A percentile compares a stretch with the other conserved stretches of the same genome.
Conservation (phyloP, 2,329 filamentous ascomycete species). For the Byssoonygena ceratinophila region DNA sequence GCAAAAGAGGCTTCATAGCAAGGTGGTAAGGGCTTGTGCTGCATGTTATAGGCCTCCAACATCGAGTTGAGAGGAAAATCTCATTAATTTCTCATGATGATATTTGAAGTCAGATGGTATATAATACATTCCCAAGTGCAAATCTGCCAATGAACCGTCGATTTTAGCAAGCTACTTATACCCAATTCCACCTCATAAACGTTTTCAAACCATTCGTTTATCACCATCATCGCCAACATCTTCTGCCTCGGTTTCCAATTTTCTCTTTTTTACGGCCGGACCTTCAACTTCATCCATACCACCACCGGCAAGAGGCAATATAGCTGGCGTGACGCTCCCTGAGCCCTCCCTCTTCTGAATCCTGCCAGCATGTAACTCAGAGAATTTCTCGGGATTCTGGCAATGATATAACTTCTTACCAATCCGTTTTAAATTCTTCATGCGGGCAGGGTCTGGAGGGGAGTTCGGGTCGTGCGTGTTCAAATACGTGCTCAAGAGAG, state of each 20-base stretch:
- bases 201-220: neutral
- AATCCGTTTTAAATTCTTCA: slow-evolving; percentile 37
- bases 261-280: slow-evolving; percentile 33
- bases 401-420: slow-evolving; percentile 42
- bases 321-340: slow-evolving; percentile 18
- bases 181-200: too few relatives aligned
- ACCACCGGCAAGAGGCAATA: slow-evolving; percentile 24
- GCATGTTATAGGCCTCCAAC: too few relatives aligned
- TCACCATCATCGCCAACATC: neutral
- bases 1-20: too few relatives aligned
- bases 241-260: slow-evolving; percentile 10
- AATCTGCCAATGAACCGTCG: neutral
- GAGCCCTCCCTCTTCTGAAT: slow-evolving; percentile 20
- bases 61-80: neutral
- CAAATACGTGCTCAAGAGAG: slow-evolving; percentile 32
- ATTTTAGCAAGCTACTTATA: too few relatives aligned
- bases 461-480: slow-evolving; percentile 8
- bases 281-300: slow-evolving; percentile 15
- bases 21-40: too few relatives aligned
- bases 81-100: neutral
- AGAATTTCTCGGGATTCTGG: slow-evolving; percentile 38
- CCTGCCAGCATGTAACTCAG: neutral
- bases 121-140: neutral
- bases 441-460: slow-evolving; percentile 31
- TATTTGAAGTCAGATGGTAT: neutral